Conservation (phyloP, 2,329 filamentous ascomycete genomes). For the Dothistroma pini region DNA sequence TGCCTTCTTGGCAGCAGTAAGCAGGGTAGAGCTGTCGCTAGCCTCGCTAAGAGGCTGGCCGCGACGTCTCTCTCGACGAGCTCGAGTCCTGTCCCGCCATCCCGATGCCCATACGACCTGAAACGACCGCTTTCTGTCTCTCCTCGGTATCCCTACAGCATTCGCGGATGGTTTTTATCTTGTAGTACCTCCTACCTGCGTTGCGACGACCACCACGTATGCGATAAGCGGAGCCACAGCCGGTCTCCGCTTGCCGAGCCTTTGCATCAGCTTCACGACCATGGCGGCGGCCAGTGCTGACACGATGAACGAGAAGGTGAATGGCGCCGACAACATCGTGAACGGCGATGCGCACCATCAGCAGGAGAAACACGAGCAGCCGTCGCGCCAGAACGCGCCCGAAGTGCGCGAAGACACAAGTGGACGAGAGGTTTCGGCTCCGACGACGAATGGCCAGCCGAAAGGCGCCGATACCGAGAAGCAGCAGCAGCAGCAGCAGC, state of each 20-base stretch:
- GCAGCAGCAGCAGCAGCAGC: slow-evolving; percentile 17
- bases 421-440: slow-evolving; percentile 9
- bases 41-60: neutral
- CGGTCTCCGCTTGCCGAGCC: neutral
- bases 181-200: neutral
- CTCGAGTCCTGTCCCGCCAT: neutral
- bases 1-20: too few relatives aligned
- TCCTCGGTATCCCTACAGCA: neutral
- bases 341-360: neutral
- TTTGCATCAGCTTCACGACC: neutral
- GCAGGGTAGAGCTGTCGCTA: too few relatives aligned
- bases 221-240: neutral
- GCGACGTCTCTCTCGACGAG: neutral
- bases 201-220: neutral
- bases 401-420: slow-evolving; percentile 1
- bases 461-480: slow-evolving; percentile 10
- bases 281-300: neutral
- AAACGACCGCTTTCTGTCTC: neutral
- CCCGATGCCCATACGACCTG: neutral
- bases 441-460: slow-evolving; percentile 13
- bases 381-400: neutral
- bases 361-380: neutral
- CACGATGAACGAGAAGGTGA: neutral
- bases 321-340: neutral
- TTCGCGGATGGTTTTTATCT: neutral